Conservation (phyloP, 768 basidiomycete species). For the Lyophyllum decastes region DNA sequence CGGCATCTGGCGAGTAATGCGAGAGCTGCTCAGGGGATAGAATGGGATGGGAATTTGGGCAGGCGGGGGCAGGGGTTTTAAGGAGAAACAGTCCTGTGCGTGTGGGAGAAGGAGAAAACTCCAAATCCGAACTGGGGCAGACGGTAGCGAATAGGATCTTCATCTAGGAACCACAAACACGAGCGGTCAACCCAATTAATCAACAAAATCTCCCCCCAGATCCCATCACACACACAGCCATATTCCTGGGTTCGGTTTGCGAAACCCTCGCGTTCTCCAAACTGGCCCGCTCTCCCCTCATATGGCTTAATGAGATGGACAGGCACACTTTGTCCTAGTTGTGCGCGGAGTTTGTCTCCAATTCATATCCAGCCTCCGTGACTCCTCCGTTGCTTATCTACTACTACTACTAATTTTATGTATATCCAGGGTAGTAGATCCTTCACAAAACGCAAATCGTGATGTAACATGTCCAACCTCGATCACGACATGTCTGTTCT, state of each 20-base stretch:
- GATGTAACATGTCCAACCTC: conserved; percentile 20
- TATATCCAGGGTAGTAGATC: not conserved
- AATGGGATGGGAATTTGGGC: conserved; percentile 3
- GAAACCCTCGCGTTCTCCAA: not conserved
- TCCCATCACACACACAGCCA: conserved; percentile 1
- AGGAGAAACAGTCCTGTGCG: conserved; percentile 6
- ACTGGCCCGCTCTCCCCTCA: conserved; percentile 5
- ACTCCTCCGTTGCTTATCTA: not conserved
- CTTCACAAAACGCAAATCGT: conserved; percentile 14
- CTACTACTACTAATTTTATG: conserved; percentile 1
- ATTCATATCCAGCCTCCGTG: not conserved
- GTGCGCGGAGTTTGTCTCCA: not conserved
- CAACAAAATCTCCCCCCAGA: conserved; percentile 6
- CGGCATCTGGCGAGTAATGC: conserved; percentile 68
- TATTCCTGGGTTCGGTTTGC: not conserved
- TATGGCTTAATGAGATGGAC: conserved; percentile 18
- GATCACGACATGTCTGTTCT: conserved; percentile 12
- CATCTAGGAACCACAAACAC: conserved; percentile 19
- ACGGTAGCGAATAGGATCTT: conserved; percentile 23
- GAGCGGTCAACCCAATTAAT: conserved; percentile 8
- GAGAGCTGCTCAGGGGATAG: conserved; percentile 5
- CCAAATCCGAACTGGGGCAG: conserved; percentile 8
- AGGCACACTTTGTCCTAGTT: conserved; percentile 7
- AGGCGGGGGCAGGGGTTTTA: conserved; percentile 19
- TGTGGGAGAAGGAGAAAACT: not conserved